Percentiles rank a stretch among this genome's conserved stretches.
Evolutionary conservation across 2,329 filamentous ascomycete genomes (phyloP).

Genomic region (Phialocephala sp.): DNA sequence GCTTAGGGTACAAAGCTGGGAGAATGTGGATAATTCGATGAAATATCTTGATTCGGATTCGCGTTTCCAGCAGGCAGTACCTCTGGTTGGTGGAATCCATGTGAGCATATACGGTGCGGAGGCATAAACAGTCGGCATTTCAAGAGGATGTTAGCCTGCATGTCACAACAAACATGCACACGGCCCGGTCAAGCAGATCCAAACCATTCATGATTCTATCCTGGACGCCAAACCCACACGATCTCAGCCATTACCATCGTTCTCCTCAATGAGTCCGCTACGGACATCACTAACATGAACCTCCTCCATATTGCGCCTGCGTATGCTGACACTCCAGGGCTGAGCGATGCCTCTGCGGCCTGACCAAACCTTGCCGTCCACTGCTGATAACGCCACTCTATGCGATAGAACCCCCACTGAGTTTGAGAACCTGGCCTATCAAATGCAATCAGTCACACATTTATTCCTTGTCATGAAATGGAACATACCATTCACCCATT

Average conservation of each 20-base stretch:
- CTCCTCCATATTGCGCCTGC: neutral
- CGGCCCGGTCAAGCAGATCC: neutral
- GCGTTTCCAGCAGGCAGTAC: too few species aligned
- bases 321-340: neutral
- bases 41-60: too few species aligned
- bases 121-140: neutral
- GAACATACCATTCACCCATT: constrained; percentile 66
- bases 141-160: neutral
- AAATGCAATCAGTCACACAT: neutral
- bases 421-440: constrained; percentile 37
- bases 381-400: constrained; percentile 8
- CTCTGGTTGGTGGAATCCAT: too few species aligned
- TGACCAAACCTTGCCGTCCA: constrained; percentile 4
- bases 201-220: constrained; percentile 4
- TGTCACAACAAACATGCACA: neutral
- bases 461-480: constrained; percentile 36
- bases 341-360: neutral
- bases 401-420: constrained; percentile 34
- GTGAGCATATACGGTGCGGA: neutral
- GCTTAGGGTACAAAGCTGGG: too few species aligned
- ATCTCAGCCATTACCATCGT: neutral
- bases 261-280: neutral
- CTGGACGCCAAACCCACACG: neutral
- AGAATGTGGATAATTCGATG: too few species aligned
- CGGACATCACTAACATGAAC: neutral